Evolutionary conservation across 2,329 filamentous ascomycete species (phyloP).

Genomic region (Ophiostoma angusticollis): DNA sequence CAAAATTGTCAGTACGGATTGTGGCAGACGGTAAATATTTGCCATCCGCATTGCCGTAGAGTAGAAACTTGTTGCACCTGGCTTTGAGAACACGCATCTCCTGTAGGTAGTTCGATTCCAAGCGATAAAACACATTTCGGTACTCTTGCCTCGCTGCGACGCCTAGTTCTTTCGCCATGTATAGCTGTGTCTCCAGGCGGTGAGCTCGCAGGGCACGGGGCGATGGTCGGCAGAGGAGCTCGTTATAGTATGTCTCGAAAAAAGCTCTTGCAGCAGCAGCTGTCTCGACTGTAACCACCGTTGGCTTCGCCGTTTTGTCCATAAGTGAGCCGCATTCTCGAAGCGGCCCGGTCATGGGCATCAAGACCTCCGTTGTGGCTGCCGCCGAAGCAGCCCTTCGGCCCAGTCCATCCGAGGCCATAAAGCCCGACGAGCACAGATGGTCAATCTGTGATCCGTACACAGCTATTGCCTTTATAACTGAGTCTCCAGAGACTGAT

Average conservation of each 20-base stretch:
- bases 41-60: neutral
- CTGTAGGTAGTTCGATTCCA: conserved; percentile 64
- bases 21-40: neutral
- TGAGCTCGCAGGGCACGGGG: conserved; percentile 48
- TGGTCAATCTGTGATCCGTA: too few relatives aligned
- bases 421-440: too few relatives aligned
- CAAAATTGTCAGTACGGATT: conserved; percentile 45
- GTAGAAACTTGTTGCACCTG: conserved; percentile 3
- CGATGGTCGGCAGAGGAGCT: conserved; percentile 44
- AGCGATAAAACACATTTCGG: conserved; percentile 45
- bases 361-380: too few relatives aligned
- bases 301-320: conserved; percentile 15
- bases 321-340: too few relatives aligned
- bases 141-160: conserved; percentile 39
- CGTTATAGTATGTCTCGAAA: conserved; percentile 72
- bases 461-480: neutral
- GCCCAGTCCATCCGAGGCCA: too few relatives aligned
- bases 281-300: conserved; percentile 56
- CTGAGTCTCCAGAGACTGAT: conserved; percentile 13
- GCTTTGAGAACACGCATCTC: conserved; percentile 58
- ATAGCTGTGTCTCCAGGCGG: conserved; percentile 52
- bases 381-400: too few relatives aligned
- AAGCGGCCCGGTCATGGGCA: too few relatives aligned
- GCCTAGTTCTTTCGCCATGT: conserved; percentile 37
- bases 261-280: conserved; percentile 73